These are phyloP conservation scores for Toxoplasma gondii DNA, from an alignment of 169 alveolate species.

Conservation along the genomic window DNA sequence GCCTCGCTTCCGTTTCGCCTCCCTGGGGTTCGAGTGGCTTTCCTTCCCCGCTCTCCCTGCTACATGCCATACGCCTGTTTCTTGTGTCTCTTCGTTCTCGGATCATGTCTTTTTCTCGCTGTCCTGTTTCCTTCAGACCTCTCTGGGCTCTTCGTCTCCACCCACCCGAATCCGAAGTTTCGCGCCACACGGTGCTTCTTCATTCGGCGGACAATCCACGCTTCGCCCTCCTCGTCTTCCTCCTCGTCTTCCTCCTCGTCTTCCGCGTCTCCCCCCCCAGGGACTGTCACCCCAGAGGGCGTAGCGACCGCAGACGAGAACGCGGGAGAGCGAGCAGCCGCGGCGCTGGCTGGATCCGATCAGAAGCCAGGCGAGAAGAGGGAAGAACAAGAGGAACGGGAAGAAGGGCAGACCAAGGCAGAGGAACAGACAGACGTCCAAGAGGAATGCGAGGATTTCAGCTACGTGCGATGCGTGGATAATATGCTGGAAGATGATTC, in stretches of 20 bases:
- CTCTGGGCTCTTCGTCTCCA: conserved; percentile 28
- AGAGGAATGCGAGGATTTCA: conserved; percentile 51
- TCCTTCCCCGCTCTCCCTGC: background rate
- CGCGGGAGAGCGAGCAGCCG: background rate
- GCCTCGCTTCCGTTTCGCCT: background rate
- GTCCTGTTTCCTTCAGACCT: background rate
- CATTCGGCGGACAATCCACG: background rate
- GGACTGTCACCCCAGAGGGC: background rate
- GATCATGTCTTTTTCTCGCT: background rate
- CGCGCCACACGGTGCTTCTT: conserved; percentile 43
- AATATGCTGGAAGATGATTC: conserved; percentile 30
- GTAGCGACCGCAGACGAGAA: background rate
- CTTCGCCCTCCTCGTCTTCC: background rate
- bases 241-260: background rate
- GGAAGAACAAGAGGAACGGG: background rate
- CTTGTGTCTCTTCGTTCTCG: no score
- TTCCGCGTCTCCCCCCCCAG: background rate
- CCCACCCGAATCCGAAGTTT: conserved; percentile 52
- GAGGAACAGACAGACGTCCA: background rate
- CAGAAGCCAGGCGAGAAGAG: background rate
- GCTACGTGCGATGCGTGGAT: conserved; percentile 56
- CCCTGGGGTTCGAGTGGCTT: background rate
- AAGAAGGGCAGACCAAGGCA: background rate
- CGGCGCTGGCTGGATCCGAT: background rate
- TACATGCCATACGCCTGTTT: background rate